Base-by-base conservation (phyloP, 108 stramenopile species). In the Nitzschia sp. region DNA sequence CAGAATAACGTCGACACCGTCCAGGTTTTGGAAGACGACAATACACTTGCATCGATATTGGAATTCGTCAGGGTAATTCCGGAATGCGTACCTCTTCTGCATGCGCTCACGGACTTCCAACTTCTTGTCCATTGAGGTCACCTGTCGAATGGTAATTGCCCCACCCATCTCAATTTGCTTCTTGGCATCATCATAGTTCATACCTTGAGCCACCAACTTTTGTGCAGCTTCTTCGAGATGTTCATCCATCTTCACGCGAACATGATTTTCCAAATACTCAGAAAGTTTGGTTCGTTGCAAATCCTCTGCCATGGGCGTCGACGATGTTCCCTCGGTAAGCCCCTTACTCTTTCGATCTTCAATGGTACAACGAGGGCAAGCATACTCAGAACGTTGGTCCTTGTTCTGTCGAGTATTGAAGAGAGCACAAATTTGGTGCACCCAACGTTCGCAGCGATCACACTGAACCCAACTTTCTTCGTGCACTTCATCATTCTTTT, bases 361-460 rank as follows among this genome's bases (percentile, higher is more conserved):
- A 38, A 91, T 85, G 8, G 94, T 95, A 79, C 94, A 95, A 34
- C 80, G 80, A 10, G 94, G 91, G 71, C 94, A 95, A 24, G 85
- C 84, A 67, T 89, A 95, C 62, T 95, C 90, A 14, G 90, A 92
- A 17, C 85, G 75, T 62, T 95, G 91, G 57, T 95, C 90, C 71
- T 91, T 92, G 75, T 95, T 97, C 70, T 94, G 92, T 9, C 97
- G 78, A 25, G 95, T 94, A 78, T 99, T 99, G 82, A 97, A 98
- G n/a, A 99, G 80, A 20, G 96, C 97, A 81, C 98, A 99, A 43
- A 97, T 96, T 75, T 98, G 97, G 81, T 99, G 98, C 20, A 97
- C 91, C 98, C 98, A 99, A 42, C 95, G 79, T 66, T 93, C 83
- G 66, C 98, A 99, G 10, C 83, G 80, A 72, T 97, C 96, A 66